Evolutionary conservation across 164 flowering plant species (phyloP).

Genomic region (Brasenia schreberi): DNA sequence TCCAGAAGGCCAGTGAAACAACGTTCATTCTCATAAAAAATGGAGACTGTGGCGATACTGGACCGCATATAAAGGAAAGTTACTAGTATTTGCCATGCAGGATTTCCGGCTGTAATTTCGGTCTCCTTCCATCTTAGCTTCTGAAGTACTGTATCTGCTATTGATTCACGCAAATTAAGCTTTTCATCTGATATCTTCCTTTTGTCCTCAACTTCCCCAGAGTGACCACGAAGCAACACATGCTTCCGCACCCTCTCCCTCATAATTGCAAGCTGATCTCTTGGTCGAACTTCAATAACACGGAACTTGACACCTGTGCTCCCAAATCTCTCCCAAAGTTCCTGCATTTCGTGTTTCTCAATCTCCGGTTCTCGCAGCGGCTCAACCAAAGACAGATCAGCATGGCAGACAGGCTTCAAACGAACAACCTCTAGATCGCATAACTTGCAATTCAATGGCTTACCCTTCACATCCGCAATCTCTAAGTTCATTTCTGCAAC

Average conservation of each 20-base stretch:
- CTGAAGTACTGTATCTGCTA: constrained; percentile 53
- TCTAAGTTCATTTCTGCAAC: constrained; percentile 30
- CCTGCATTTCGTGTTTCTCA: not conserved
- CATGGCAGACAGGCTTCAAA: constrained; percentile 6
- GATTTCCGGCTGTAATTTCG: constrained; percentile 23
- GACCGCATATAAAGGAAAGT: constrained; percentile 44
- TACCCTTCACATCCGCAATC: constrained; percentile 52
- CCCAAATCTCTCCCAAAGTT: not conserved
- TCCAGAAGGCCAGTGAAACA: constrained; percentile 41
- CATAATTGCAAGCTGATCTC: constrained; percentile 15
- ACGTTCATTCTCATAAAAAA: constrained; percentile 30
- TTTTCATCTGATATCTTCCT: constrained; percentile 3
- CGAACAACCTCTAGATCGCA: constrained; percentile 56
- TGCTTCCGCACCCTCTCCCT: constrained; percentile 15
- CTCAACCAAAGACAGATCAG: not conserved
- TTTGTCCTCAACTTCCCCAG: constrained; percentile 13
- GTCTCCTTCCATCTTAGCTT: constrained; percentile 29
- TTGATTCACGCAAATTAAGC: constrained; percentile 12
- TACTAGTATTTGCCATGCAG: constrained; percentile 69
- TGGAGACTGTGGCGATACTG: constrained; percentile 42
- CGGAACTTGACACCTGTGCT: constrained; percentile 12
- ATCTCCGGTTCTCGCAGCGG: not conserved
- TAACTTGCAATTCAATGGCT: constrained; percentile 57
- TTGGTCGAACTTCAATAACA: constrained; percentile 35
- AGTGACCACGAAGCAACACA: constrained; percentile 30